Evolutionary conservation across 2,329 filamentous ascomycete genomes (phyloP).

Genomic region (Lasiodiplodia citricola): DNA sequence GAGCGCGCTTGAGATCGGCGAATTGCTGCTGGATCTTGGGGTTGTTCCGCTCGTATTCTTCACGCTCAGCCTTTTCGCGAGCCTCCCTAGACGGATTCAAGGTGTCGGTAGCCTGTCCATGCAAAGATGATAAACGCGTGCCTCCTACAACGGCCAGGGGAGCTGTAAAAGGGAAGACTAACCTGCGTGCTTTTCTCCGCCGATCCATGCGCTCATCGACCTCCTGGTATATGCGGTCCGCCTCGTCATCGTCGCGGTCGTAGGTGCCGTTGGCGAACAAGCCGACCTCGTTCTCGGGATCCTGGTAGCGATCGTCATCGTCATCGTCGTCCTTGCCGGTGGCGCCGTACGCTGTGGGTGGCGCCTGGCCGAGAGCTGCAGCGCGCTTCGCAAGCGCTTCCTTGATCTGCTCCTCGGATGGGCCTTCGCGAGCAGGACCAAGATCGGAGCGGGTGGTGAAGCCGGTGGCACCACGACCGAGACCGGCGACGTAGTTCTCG

Average conservation of each 20-base stretch:
- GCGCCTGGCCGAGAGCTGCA: conserved; percentile 75
- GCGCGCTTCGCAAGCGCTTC: conserved; percentile 95
- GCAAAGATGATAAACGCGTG: conserved; percentile 43
- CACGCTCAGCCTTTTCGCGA: conserved; percentile 86
- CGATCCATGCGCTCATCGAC: conserved; percentile 98
- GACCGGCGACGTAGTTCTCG: conserved; percentile 79
- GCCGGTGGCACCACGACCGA: conserved; percentile 95
- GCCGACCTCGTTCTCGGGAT: conserved; percentile 96
- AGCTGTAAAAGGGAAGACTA: conserved; percentile 54
- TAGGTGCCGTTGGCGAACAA: conserved; percentile 90
- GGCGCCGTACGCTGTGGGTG: conserved; percentile 75
- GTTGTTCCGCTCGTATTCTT: conserved; percentile 96
- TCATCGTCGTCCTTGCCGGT: conserved; percentile 72
- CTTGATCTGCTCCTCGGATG: conserved; percentile 97
- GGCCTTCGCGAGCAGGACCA: conserved; percentile 91
- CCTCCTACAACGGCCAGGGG: conserved; percentile 29
- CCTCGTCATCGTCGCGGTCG: conserved; percentile 97
- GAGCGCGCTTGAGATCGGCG: conserved; percentile 88
- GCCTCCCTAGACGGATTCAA: conserved; percentile 78
- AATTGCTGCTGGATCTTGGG: conserved; percentile 99
- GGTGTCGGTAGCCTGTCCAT: conserved; percentile 27
- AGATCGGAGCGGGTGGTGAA: conserved; percentile 98
- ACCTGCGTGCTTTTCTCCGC: conserved; percentile 84
- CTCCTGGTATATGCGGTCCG: conserved; percentile 92
- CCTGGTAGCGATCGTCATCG: conserved; percentile 83